Evolutionary conservation across 2,329 filamentous ascomycete genomes (phyloP).

Genomic region (Colletotrichum shisoi): DNA sequence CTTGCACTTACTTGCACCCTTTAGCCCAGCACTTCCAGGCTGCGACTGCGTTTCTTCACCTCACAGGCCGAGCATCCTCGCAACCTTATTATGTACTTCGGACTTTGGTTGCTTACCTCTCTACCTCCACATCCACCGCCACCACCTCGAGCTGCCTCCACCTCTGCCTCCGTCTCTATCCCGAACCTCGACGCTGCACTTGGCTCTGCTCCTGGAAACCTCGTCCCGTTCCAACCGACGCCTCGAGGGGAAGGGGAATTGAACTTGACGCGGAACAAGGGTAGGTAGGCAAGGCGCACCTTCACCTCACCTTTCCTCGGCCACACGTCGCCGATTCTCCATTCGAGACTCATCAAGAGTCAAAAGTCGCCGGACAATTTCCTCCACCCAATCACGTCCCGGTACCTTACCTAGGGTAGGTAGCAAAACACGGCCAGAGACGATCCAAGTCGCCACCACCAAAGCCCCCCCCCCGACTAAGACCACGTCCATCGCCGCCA

Average conservation of each 20-base stretch:
- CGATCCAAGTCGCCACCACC: constrained; percentile 38
- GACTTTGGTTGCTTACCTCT: neutral
- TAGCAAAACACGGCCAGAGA: constrained; percentile 23
- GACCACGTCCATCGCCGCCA: constrained; percentile 35
- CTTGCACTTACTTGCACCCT: neutral
- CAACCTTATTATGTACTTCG: neutral
- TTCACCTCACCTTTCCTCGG: constrained; percentile 15
- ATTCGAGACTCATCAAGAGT: constrained; percentile 8
- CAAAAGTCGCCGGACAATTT: constrained; percentile 8
- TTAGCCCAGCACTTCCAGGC: neutral
- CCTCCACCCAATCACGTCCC: constrained; percentile 10
- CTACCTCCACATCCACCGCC: neutral
- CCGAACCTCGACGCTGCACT: neutral
- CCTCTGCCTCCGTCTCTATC: neutral
- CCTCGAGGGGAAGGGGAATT: neutral
- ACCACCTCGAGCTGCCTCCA: neutral
- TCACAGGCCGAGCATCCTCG: neutral
- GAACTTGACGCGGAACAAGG: constrained; percentile 2
- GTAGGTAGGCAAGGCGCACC: neutral
- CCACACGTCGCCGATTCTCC: constrained; percentile 12
- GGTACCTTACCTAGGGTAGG: constrained; percentile 29
- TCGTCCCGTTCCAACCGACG: neutral
- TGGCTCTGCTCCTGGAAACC: neutral
- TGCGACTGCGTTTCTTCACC: constrained; percentile 2
- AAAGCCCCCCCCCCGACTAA: constrained; percentile 27